phyloP scores from a whole-genome alignment of 1,284 basidiomycete genomes.

The Blastosporella zonata region DNA sequence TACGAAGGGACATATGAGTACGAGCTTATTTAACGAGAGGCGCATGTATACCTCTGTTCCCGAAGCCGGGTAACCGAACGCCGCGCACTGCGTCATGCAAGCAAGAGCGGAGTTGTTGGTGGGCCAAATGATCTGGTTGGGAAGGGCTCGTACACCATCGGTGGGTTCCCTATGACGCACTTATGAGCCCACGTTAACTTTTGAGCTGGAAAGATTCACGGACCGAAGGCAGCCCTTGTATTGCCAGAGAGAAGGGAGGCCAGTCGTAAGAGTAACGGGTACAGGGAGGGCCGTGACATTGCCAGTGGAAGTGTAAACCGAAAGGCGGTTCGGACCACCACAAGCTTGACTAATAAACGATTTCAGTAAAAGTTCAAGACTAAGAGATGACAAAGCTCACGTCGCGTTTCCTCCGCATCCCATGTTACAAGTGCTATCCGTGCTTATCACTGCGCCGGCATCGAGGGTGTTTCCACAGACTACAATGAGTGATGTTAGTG shows the following conservation, averaged over 20 bases:
- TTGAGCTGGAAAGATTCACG: conserved; percentile 22
- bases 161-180: conserved; percentile 30
- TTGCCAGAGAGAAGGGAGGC: conserved; percentile 57
- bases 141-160: conserved; percentile 48
- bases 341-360: conserved; percentile 53
- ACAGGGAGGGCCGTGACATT: conserved; percentile 56
- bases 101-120: conserved; percentile 59
- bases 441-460: conserved; percentile 50
- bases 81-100: conserved; percentile 61
- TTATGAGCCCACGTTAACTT: neutral
- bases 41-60: conserved; percentile 48
- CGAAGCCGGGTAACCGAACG: conserved; percentile 63
- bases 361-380: conserved; percentile 2
- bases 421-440: conserved; percentile 59
- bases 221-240: conserved; percentile 69
- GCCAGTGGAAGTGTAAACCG: conserved; percentile 57
- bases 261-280: conserved; percentile 50
- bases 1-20: conserved; percentile 16
- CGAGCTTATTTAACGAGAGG: neutral
- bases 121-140: conserved; percentile 55
- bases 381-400: conserved; percentile 34
- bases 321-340: conserved; percentile 67
- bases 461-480: conserved; percentile 63
- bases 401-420: conserved; percentile 61
- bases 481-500: conserved; percentile 25